These are phyloP conservation scores for Solanum pimpinellifolium DNA, from an alignment of 257 asterid species.

Conservation along the genomic window DNA sequence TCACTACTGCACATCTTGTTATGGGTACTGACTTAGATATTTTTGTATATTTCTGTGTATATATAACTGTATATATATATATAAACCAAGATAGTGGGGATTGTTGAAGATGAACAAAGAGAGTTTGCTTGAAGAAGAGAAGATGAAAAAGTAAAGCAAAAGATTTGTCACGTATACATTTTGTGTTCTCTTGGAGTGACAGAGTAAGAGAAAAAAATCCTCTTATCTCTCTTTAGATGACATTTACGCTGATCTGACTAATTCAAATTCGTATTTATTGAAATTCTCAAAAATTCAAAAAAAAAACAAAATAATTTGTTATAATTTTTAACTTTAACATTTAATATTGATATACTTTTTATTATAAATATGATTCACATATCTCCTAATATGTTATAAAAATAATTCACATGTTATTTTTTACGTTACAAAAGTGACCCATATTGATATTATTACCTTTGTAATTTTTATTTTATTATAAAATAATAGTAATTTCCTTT, in stretches of 20 bases:
- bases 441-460: too few species aligned
- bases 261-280: neutral
- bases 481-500: neutral
- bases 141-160: neutral
- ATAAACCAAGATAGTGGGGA: neutral
- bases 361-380: too few species aligned
- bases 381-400: too few species aligned
- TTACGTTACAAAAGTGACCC: too few species aligned
- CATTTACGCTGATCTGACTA: neutral
- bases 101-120: neutral
- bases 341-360: too few species aligned
- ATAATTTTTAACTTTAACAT: too few species aligned
- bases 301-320: too few species aligned
- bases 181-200: neutral
- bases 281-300: too few species aligned
- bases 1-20: neutral
- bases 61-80: neutral
- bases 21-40: neutral
- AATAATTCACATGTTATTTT: too few species aligned
- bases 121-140: neutral
- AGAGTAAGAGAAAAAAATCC: neutral
- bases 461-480: neutral
- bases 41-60: neutral
- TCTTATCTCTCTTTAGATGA: neutral
- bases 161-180: neutral